Evolutionary conservation across 257 asterid species (phyloP).

Genomic region (Fraxinus americana): DNA sequence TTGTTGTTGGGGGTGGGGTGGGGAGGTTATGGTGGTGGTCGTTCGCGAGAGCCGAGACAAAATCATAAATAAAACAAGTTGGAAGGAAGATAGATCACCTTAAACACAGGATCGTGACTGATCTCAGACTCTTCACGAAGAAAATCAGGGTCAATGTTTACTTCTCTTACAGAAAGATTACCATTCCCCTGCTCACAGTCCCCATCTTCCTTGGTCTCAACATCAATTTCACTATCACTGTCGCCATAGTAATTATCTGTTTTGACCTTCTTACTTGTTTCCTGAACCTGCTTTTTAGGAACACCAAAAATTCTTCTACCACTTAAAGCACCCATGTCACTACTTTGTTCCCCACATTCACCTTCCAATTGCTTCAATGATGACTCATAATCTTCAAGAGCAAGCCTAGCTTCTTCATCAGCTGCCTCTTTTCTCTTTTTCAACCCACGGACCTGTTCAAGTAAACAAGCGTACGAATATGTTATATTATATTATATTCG

Average conservation of each 20-base stretch:
- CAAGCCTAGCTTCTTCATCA: slow-evolving; percentile 78
- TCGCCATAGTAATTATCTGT: slow-evolving; percentile 61
- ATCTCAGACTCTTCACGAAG: too few species aligned
- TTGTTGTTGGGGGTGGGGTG: background rate
- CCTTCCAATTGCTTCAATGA: slow-evolving; percentile 67
- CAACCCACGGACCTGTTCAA: slow-evolving; percentile 61
- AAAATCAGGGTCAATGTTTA: too few species aligned
- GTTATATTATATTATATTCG: background rate
- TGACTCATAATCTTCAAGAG: slow-evolving; percentile 68
- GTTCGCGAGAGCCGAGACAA: background rate
- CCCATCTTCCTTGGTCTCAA: too few species aligned
- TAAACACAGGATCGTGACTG: too few species aligned
- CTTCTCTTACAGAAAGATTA: too few species aligned
- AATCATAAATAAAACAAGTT: too few species aligned
- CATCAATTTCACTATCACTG: slow-evolving; percentile 84
- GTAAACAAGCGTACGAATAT: slow-evolving; percentile 11
- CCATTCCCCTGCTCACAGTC: too few species aligned
- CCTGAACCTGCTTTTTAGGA: slow-evolving; percentile 49
- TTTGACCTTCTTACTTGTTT: slow-evolving; percentile 40
- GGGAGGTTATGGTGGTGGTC: background rate
- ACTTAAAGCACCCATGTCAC: slow-evolving; percentile 40
- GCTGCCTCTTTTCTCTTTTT: slow-evolving; percentile 75
- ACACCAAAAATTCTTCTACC: slow-evolving; percentile 86
- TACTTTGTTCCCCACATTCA: slow-evolving; percentile 33
- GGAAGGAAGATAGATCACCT: too few species aligned